phyloP scores from a whole-genome alignment of 805 yeast species.

The Zygosaccharomyces pseudorouxii region DNA sequence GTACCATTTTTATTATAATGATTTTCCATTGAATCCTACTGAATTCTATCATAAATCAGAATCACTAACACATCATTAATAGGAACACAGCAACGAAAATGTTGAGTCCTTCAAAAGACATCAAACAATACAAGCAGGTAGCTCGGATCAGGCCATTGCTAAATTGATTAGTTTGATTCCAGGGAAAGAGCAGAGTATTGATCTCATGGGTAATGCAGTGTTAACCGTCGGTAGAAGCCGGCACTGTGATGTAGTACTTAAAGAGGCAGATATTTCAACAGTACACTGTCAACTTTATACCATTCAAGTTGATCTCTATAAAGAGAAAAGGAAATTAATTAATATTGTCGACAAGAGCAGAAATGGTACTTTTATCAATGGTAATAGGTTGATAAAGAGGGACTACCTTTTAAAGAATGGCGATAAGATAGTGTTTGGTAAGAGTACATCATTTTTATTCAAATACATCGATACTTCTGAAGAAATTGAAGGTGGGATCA shows the following conservation, averaged over 20 bases:
- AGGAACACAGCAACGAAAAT: conserved; percentile 11
- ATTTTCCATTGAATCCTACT: background rate
- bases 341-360: conserved; percentile 51
- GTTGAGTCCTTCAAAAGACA: conserved; percentile 17
- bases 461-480: conserved; percentile 35
- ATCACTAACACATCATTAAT: conserved; percentile 2
- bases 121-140: conserved; percentile 10
- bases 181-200: conserved; percentile 30
- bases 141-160: conserved; percentile 16
- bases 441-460: conserved; percentile 47
- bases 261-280: conserved; percentile 61
- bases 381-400: conserved; percentile 44
- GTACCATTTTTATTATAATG: background rate
- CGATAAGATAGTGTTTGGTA: conserved; percentile 57
- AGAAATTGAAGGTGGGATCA: conserved; percentile 1
- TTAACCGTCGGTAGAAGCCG: conserved; percentile 52
- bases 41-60: background rate
- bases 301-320: conserved; percentile 37
- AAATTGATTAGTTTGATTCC: conserved; percentile 32
- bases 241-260: conserved; percentile 50
- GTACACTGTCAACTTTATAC: conserved; percentile 53
- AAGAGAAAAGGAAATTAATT: conserved; percentile 35
- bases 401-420: conserved; percentile 54
- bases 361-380: conserved; percentile 67
- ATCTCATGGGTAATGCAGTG: conserved; percentile 34